phyloP scores from a whole-genome alignment of 495 filamentous ascomycete genomes.

The Penicillium ochrochloron region DNA sequence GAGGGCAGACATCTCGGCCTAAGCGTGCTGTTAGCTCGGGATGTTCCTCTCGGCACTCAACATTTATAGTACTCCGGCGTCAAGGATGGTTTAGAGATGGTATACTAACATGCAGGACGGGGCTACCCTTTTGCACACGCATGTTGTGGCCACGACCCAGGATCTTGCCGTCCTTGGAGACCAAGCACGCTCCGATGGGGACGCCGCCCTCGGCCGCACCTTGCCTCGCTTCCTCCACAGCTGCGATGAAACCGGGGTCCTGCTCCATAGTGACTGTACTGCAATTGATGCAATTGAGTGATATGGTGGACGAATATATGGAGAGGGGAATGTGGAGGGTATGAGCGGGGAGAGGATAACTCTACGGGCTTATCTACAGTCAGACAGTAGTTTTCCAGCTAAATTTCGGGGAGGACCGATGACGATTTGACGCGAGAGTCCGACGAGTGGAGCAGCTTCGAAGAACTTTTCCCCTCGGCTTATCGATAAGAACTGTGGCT shows the following conservation, averaged over 20 bases:
- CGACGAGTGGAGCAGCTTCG: slow-evolving; percentile 20
- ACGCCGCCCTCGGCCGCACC: slow-evolving; percentile 76
- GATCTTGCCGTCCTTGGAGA: slow-evolving; percentile 71
- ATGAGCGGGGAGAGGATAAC: neutral
- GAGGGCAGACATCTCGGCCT: slow-evolving; percentile 83
- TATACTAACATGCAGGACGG: slow-evolving; percentile 71
- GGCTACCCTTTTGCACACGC: slow-evolving; percentile 75
- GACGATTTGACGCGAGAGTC: slow-evolving; percentile 7
- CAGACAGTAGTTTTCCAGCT: neutral
- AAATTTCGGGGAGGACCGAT: slow-evolving; percentile 25
- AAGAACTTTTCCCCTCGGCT: slow-evolving; percentile 25
- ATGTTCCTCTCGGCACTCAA: no score
- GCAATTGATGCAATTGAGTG: slow-evolving; percentile 3
- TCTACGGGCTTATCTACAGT: slow-evolving; percentile 10
- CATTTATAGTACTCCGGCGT: neutral
- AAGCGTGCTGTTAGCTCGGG: slow-evolving; percentile 1
- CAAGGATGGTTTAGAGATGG: neutral
- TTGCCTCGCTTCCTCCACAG: slow-evolving; percentile 76
- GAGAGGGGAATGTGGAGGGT: neutral
- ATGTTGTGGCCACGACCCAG: slow-evolving; percentile 84
- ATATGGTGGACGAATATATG: neutral
- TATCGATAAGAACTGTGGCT: slow-evolving; percentile 31
- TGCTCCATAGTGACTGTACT: slow-evolving; percentile 42
- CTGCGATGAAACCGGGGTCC: slow-evolving; percentile 57
- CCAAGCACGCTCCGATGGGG: slow-evolving; percentile 79